phyloP scores from a whole-genome alignment of 805 yeast genomes.

The Lipomyces lipofer region DNA sequence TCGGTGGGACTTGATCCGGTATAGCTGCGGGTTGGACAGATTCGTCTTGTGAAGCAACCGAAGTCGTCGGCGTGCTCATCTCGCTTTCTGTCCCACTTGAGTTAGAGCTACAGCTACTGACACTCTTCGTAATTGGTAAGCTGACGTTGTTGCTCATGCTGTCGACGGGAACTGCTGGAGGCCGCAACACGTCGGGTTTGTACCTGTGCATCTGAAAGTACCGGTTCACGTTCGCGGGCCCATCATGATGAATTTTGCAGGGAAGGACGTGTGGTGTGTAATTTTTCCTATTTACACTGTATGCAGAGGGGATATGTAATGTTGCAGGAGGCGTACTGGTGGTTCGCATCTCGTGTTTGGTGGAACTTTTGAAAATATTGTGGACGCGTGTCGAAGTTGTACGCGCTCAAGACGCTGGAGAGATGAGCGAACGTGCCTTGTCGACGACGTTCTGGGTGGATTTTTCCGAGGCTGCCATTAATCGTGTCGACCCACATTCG shows the following conservation, averaged over 20 bases:
- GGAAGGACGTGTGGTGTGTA: slow-evolving; percentile 19
- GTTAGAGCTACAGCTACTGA: not conserved
- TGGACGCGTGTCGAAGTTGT: too few species aligned
- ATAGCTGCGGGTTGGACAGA: not conserved
- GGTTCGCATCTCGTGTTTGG: too few species aligned
- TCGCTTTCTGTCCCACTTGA: not conserved
- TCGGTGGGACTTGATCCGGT: not conserved
- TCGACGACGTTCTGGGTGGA: too few species aligned
- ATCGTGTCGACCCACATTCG: too few species aligned
- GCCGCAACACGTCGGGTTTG: not conserved
- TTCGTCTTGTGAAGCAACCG: not conserved
- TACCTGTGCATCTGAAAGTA: slow-evolving; percentile 9
- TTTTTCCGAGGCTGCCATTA: too few species aligned
- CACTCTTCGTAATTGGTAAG: not conserved
- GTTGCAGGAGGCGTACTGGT: too few species aligned
- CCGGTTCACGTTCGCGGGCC: slow-evolving; percentile 21
- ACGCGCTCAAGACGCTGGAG: too few species aligned
- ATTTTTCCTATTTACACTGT: too few species aligned
- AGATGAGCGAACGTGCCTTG: too few species aligned
- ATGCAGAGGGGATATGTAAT: too few species aligned
- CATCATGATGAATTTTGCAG: slow-evolving; percentile 23
- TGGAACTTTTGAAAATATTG: too few species aligned
- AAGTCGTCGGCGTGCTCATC: not conserved
- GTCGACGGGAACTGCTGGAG: not conserved
- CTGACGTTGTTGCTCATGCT: not conserved